A percentile compares a stretch with the other conserved stretches of the same genome.
phyloP scores from a whole-genome alignment of 805 yeast species.

The Lipomyces orientalis region DNA sequence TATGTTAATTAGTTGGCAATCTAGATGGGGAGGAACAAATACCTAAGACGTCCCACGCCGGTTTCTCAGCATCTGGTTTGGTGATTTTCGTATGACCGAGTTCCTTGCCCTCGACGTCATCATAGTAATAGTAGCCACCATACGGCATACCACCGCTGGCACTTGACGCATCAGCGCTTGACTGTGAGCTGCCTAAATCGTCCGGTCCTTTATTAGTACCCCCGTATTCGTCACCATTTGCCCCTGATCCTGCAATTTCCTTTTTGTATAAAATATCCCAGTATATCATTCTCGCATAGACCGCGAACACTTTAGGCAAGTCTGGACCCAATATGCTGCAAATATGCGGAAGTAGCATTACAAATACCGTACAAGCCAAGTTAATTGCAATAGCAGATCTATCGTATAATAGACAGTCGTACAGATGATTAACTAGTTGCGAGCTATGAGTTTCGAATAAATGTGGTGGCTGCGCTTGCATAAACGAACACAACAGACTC shows the following conservation, averaged over 20 bases:
- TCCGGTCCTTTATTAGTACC: neutral
- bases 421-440: slow-evolving; percentile 48
- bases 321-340: slow-evolving; percentile 46
- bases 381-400: slow-evolving; percentile 50
- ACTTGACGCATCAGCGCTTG: slow-evolving; percentile 6
- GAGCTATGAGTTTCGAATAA: slow-evolving; percentile 47
- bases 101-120: slow-evolving; percentile 10
- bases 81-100: neutral
- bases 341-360: slow-evolving; percentile 55
- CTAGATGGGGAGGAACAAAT: neutral
- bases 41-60: slow-evolving; percentile 2
- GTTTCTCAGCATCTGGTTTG: neutral
- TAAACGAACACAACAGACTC: slow-evolving; percentile 41
- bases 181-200: slow-evolving; percentile 6
- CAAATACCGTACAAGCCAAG: slow-evolving; percentile 48
- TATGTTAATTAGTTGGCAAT: neutral
- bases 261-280: slow-evolving; percentile 44
- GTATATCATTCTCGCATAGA: slow-evolving; percentile 53
- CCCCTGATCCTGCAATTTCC: slow-evolving; percentile 11
- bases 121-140: slow-evolving; percentile 31
- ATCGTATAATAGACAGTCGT: slow-evolving; percentile 53
- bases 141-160: slow-evolving; percentile 11
- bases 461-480: slow-evolving; percentile 45
- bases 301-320: slow-evolving; percentile 52
- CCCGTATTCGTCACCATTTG: slow-evolving; percentile 14